phyloP scores from a whole-genome alignment of 1,139 yeast genomes.

The Trichomonascaceae sp. region DNA sequence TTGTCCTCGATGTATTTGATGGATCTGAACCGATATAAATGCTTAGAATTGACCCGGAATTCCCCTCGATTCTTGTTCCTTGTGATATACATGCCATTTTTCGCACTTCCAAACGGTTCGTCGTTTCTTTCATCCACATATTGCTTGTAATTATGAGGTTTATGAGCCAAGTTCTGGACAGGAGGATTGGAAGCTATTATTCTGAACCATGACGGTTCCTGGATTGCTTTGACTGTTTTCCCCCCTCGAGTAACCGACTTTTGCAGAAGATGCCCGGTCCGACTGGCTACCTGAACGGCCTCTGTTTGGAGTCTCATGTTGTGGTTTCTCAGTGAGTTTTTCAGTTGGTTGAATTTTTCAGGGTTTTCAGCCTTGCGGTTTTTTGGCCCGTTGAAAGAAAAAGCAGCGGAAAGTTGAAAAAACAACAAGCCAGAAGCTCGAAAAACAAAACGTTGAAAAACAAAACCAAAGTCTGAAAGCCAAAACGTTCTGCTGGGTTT shows the following conservation, averaged over 20 bases:
- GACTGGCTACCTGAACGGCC: slow-evolving; percentile 60
- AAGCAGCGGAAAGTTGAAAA: not conserved
- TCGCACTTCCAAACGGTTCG: slow-evolving; percentile 11
- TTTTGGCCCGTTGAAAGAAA: not conserved
- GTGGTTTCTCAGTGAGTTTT: not conserved
- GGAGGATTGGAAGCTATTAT: slow-evolving; percentile 82
- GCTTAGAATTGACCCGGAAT: slow-evolving; percentile 29
- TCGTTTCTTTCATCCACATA: slow-evolving; percentile 21
- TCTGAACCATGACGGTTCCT: slow-evolving; percentile 82
- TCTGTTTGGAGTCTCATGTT: slow-evolving; percentile 60
- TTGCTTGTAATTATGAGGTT: slow-evolving; percentile 39
- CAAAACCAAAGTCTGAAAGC: not conserved
- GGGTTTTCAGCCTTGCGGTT: not conserved
- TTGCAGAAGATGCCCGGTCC: slow-evolving; percentile 31
- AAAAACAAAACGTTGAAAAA: not conserved
- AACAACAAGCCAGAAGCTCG: not conserved
- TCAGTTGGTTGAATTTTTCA: not conserved
- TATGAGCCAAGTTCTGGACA: slow-evolving; percentile 47
- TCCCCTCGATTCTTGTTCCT: slow-evolving; percentile 29
- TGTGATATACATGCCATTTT: slow-evolving; percentile 44
- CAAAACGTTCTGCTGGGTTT: not conserved
- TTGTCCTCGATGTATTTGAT: slow-evolving; percentile 75
- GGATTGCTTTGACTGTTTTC: slow-evolving; percentile 39
- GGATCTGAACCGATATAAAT: slow-evolving; percentile 52
- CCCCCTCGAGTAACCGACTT: slow-evolving; percentile 18